phyloP scores from a whole-genome alignment of 257 asterid genomes.

The Vinca minor region DNA sequence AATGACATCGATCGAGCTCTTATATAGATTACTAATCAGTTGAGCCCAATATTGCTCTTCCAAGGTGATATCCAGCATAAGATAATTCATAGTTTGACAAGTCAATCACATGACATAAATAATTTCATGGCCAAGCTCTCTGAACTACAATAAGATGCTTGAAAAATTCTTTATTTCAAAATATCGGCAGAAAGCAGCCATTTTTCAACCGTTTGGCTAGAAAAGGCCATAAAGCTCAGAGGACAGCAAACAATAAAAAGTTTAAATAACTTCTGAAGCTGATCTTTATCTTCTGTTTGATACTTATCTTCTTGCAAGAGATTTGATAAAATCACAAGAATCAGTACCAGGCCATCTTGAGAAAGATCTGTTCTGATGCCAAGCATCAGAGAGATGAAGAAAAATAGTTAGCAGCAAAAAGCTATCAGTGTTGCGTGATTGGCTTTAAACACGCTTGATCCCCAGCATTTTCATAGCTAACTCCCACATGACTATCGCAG shows the following conservation, averaged over 20 bases:
- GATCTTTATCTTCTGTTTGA: constrained; percentile 3
- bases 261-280: neutral
- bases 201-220: neutral
- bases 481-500: constrained; percentile 40
- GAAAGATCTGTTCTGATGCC: constrained; percentile 6
- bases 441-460: constrained; percentile 38
- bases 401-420: constrained; percentile 15
- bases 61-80: neutral
- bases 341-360: neutral
- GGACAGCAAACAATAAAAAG: neutral
- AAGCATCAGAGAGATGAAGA: constrained; percentile 9
- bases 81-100: neutral
- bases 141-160: neutral
- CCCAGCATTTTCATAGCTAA: constrained; percentile 65
- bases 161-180: neutral
- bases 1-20: neutral
- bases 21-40: neutral
- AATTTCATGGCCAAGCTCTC: neutral
- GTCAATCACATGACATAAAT: neutral
- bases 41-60: neutral
- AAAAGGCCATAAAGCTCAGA: neutral
- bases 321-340: constrained; percentile 3
- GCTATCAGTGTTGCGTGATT: constrained; percentile 12
- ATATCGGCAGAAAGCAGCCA: neutral
- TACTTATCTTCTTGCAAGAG: neutral